A percentile compares a stretch with the other conserved stretches of the same genome.
phyloP scores from a whole-genome alignment of 345 rosid genomes.

The Salix udensis region DNA sequence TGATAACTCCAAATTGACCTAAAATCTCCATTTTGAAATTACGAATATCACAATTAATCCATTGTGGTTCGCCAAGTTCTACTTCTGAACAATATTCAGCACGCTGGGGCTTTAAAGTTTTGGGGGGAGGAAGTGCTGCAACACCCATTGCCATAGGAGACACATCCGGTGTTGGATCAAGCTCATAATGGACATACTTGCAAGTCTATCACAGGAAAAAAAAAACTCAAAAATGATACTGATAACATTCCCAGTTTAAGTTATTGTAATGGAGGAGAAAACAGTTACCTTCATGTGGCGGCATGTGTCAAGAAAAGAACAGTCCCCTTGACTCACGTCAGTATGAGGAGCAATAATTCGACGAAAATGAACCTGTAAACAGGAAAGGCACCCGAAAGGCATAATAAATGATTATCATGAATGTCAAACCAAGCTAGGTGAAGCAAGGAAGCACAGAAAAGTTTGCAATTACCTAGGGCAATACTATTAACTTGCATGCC shows the following conservation, averaged over 20 bases:
- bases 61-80: conserved; percentile 96
- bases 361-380: conserved; percentile 86
- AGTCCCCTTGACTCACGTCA: conserved; percentile 85
- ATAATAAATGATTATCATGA: background rate
- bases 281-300: conserved; percentile 92
- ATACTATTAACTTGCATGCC: background rate
- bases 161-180: conserved; percentile 80
- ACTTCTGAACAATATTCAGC: conserved; percentile 97
- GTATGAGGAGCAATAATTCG: conserved; percentile 94
- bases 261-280: conserved; percentile 2
- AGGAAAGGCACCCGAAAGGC: background rate
- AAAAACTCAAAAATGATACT: background rate
- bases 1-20: conserved; percentile 93
- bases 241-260: conserved; percentile 10
- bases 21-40: conserved; percentile 88
- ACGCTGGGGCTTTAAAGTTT: conserved; percentile 75
- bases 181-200: conserved; percentile 97
- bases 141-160: conserved; percentile 47
- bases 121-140: conserved; percentile 49
- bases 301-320: conserved; percentile 99
- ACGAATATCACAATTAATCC: conserved; percentile 95
- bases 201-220: conserved; percentile 55
- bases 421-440: background rate
- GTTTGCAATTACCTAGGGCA: background rate
- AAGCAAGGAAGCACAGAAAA: background rate